Evolutionary conservation across 148 eudicot genomes (phyloP), one percentile per base, ranked within the genome.

Genomic region (Rheum nobile): DNA sequence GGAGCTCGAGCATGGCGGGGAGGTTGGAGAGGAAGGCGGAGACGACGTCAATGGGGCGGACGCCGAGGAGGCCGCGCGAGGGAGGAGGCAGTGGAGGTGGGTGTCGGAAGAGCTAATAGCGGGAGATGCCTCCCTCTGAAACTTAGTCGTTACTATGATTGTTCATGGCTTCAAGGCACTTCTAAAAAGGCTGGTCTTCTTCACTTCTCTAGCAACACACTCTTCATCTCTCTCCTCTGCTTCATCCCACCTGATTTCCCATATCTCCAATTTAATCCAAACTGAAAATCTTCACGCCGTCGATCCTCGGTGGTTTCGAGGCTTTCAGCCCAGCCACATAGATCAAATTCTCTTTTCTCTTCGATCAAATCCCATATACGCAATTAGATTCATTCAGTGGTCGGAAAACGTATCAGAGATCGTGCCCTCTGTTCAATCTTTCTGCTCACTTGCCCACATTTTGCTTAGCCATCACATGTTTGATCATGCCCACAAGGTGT

Each of bases 301-400:
- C n/a, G n/a, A n/a, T n/a, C n/a, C n/a, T n/a, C n/a, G n/a, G n/a
- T n/a, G n/a, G n/a, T n/a, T n/a, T n/a, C n/a, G n/a, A n/a, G n/a
- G n/a, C n/a, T n/a, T n/a, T n/a, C n/a, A n/a, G n/a, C n/a, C n/a
- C n/a, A n/a, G n/a, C n/a, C n/a, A n/a, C n/a, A n/a, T n/a, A n/a
- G n/a, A n/a, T n/a, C n/a, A n/a, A n/a, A n/a, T n/a, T n/a, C 77
- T 86, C 47, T 79, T 76, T 43, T 77, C 52, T 77, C 88, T 88
- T 14, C 85, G 88, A 22, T 82, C 84, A 71, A 80, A 74, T 78
- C 88, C 92, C 82, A 76, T 4, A 67, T 85, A 85, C 28, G 92
- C 92, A 34, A 57, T 83, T 67, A 77, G 73, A 61, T 85, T 88
- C 61, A 80, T 84, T 61, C 82, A 86, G 24, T 88, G 90, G 88